Conservation (phyloP, 1,284 basidiomycete species). For the Melampsora americana region DNA sequence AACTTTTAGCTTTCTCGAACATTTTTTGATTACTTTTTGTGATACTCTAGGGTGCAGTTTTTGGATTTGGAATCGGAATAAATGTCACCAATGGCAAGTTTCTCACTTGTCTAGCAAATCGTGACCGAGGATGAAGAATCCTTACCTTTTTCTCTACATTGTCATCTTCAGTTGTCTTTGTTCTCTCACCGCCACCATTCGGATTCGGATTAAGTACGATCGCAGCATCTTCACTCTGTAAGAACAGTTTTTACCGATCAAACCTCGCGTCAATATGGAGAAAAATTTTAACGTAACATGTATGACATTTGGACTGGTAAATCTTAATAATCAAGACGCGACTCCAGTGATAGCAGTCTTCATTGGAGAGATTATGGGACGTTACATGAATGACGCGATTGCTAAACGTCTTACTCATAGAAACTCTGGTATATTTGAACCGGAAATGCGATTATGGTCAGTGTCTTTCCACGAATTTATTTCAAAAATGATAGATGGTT, state of each 20-base stretch:
- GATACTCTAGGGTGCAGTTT: slow-evolving; percentile 52
- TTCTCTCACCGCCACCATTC: slow-evolving; percentile 61
- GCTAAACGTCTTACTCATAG: slow-evolving; percentile 62
- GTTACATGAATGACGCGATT: slow-evolving; percentile 67
- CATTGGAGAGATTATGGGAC: slow-evolving; percentile 67
- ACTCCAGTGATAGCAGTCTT: slow-evolving; percentile 60
- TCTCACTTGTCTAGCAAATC: background rate
- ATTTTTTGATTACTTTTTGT: background rate
- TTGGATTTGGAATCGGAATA: slow-evolving; percentile 69
- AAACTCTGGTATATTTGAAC: slow-evolving; percentile 68
- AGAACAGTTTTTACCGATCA: slow-evolving; percentile 57
- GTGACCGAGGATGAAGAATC: background rate
- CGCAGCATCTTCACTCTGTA: slow-evolving; percentile 64
- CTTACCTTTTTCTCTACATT: background rate
- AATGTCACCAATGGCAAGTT: slow-evolving; percentile 69
- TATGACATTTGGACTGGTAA: slow-evolving; percentile 23
- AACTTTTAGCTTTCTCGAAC: background rate
- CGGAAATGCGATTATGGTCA: slow-evolving; percentile 67
- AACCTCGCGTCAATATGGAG: too few relatives aligned
- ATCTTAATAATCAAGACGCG: slow-evolving; percentile 46
- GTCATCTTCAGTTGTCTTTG: slow-evolving; percentile 55
- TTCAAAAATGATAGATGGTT: too few relatives aligned
- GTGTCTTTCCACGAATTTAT: slow-evolving; percentile 45
- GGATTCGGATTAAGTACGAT: slow-evolving; percentile 64
- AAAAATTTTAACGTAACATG: slow-evolving; percentile 51